Conservation (phyloP, 2,329 filamentous ascomycete genomes). For the Trichoderma koningiopsis region DNA sequence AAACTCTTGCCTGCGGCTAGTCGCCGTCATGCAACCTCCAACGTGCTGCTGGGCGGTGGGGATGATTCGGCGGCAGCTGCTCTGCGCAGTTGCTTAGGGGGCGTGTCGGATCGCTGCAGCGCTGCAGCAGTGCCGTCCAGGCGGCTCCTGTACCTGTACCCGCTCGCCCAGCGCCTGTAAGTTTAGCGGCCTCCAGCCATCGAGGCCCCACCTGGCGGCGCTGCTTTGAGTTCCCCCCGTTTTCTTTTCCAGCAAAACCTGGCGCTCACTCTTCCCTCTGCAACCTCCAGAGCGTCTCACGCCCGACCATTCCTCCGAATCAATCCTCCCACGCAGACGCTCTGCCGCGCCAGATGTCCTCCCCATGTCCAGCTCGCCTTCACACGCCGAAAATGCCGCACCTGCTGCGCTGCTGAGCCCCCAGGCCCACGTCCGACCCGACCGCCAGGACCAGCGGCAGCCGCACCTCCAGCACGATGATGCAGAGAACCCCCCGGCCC, state of each 20-base stretch:
- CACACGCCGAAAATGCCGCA: conserved; percentile 59
- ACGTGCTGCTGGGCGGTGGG: conserved; percentile 19
- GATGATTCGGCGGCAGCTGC: conserved; percentile 12
- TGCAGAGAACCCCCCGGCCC: conserved; percentile 22
- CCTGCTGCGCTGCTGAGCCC: conserved; percentile 48
- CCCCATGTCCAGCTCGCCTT: conserved; percentile 59
- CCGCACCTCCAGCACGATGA: conserved; percentile 21
- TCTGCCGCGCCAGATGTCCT: conserved; percentile 53
- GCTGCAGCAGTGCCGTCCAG: neutral
- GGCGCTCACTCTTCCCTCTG: conserved; percentile 21
- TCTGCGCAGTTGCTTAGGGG: neutral
- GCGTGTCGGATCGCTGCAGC: neutral
- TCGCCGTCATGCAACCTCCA: conserved; percentile 18
- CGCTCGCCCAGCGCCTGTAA: neutral
- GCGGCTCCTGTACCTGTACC: neutral
- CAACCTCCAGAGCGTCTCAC: conserved; percentile 29
- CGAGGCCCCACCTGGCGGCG: conserved; percentile 2
- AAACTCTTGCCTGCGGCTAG: conserved; percentile 4
- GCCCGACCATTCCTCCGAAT: conserved; percentile 29
- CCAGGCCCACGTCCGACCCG: conserved; percentile 22
- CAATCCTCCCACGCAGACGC: conserved; percentile 32
- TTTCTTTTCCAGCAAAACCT: conserved; percentile 19
- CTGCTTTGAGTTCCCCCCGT: conserved; percentile 13
- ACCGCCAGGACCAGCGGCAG: conserved; percentile 25
- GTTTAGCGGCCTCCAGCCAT: neutral